Base-by-base conservation (phyloP, 768 basidiomycete genomes). In the Candolleomyces efflorescens region DNA sequence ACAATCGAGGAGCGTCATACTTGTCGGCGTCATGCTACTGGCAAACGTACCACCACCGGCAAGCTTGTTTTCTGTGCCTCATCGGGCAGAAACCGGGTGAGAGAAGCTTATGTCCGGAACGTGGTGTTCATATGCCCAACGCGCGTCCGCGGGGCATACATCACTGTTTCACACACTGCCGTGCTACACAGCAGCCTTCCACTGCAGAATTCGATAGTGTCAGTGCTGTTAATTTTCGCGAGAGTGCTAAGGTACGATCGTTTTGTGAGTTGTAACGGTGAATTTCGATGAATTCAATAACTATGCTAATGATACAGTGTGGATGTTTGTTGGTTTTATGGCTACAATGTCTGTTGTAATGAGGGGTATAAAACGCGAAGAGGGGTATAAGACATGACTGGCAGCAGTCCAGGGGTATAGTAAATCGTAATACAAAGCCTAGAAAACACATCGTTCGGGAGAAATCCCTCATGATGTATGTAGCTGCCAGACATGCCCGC, bases 401-500 rank as follows among this genome's bases (percentile, higher is more conserved):
- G 41, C 17, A 17, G 18, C 17, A 43, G 32, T 32, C 32, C 18
- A 12, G 15, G 17, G 41, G 17, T 43, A 17, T 20, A 43, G 3
- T 1, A 20, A 43, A 20, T 17, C 18, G 9, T 17, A 13, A 20
- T 17, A 43, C 41, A 43, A 12, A 43, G 13, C 13, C 15, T 43
- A 15, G 41, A 27, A 20, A 11, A 43, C 41, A 43, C 17, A 43
- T 43, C 32, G 9, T 17, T 17, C 3, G 13, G 18, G 17, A 17
- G 5, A 43, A 43, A 43, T 20, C 15, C 41, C 13, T 43, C 9
- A 43, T 32, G 55, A 50, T 10, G 39, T 67, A 48, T 75, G 72
- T 54, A 78, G 65, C 57, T 74, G 77, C 82, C 76, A 83, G 5
- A 77, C 66, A 27, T 79, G 71, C 0, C 73, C 71, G 0, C 71